Conservation (phyloP, 768 basidiomycete species). For the Daedaleopsis nitida region DNA sequence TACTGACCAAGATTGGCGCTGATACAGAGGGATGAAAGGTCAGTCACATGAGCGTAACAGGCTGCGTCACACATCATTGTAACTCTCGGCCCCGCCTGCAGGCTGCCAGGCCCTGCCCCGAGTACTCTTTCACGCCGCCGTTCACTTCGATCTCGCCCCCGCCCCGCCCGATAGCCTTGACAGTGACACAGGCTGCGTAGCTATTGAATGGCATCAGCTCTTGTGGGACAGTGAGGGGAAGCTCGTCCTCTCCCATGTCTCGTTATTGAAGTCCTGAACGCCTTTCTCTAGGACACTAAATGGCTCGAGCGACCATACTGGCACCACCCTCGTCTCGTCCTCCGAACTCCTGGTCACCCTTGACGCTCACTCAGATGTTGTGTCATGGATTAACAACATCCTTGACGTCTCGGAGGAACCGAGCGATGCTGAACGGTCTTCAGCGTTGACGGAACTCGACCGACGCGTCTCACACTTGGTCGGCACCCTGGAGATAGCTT, state of each 20-base stretch:
- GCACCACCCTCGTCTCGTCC: conserved; percentile 8
- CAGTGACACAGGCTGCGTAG: background rate
- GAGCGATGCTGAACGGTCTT: conserved; percentile 9
- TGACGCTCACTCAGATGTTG: conserved; percentile 27
- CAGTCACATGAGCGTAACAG: too few species aligned
- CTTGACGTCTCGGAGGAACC: conserved; percentile 21
- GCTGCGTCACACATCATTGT: too few species aligned
- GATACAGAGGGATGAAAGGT: too few species aligned
- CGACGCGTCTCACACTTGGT: conserved; percentile 74
- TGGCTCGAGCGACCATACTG: background rate
- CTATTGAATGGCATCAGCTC: conserved; percentile 2
- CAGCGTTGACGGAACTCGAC: conserved; percentile 54
- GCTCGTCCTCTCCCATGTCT: conserved; percentile 7
- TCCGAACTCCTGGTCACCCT: conserved; percentile 25
- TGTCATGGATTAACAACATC: conserved; percentile 35
- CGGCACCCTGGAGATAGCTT: conserved; percentile 80
- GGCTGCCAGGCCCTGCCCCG: too few species aligned
- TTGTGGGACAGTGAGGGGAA: conserved; percentile 18
- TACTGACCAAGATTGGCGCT: too few species aligned
- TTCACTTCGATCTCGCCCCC: background rate
- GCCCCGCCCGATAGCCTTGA: background rate
- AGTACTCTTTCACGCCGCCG: too few species aligned
- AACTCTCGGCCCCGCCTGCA: too few species aligned
- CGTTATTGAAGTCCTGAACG: conserved; percentile 20
- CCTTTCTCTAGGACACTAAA: background rate